These are phyloP conservation scores for Paraconiothyrium sp. DNA, from an alignment of 2,329 filamentous ascomycete genomes.

Conservation along the genomic window DNA sequence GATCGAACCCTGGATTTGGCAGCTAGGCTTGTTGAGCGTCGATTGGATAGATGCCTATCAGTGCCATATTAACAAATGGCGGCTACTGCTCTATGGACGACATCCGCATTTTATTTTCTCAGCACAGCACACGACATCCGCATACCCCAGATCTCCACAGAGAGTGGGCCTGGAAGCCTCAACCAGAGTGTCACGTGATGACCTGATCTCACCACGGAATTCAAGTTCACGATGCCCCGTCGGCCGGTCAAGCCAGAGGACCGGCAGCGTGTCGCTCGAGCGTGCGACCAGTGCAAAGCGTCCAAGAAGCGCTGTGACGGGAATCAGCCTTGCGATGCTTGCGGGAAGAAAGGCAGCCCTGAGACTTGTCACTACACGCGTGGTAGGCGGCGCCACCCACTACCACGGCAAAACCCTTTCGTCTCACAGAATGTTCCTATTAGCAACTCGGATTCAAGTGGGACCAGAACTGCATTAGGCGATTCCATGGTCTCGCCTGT, in stretches of 20 bases:
- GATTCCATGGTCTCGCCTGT: conserved; percentile 15
- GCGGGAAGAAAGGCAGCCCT: conserved; percentile 27
- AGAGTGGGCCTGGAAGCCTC: neutral
- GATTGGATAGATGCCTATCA: neutral
- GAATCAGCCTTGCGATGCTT: conserved; percentile 28
- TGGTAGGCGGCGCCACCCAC: conserved; percentile 21
- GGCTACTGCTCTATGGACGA: conserved; percentile 19
- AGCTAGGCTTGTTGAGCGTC: neutral
- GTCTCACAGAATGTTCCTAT: conserved; percentile 11
- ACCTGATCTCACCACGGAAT: neutral
- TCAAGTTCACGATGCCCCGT: conserved; percentile 29
- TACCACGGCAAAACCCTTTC: conserved; percentile 15
- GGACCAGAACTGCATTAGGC: conserved; percentile 10
- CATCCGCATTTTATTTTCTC: conserved; percentile 14
- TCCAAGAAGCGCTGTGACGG: conserved; percentile 35
- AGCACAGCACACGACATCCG: conserved; percentile 18
- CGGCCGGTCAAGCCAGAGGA: conserved; percentile 32
- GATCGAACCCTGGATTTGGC: neutral
- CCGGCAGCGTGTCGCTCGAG: conserved; percentile 31
- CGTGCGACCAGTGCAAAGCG: conserved; percentile 31
- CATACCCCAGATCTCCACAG: conserved; percentile 6
- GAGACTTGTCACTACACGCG: conserved; percentile 26
- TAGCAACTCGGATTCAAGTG: neutral
- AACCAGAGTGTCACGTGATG: conserved; percentile 19
- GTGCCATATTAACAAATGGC: conserved; percentile 7